phyloP scores from a whole-genome alignment of 352 stramenopile species.

The Phytophthora constricta region DNA sequence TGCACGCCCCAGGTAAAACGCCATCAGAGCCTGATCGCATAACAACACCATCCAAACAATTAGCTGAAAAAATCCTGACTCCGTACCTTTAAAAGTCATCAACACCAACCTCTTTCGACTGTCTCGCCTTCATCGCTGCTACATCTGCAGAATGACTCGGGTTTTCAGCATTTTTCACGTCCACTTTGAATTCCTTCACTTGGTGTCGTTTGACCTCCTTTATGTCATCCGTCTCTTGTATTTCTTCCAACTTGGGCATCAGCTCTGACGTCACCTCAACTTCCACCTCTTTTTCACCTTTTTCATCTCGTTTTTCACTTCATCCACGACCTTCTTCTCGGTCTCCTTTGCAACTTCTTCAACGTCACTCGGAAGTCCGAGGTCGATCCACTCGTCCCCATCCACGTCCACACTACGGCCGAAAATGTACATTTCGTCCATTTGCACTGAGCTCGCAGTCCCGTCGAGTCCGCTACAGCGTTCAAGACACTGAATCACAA shows the following conservation, averaged over 20 bases:
- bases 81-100: neutral
- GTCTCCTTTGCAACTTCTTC: neutral
- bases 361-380: conserved; percentile 21
- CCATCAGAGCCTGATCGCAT: conserved; percentile 42
- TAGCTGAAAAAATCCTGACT: neutral
- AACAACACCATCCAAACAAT: neutral
- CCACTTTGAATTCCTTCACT: neutral
- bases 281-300: neutral
- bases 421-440: conserved; percentile 25
- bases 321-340: neutral
- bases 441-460: too few species aligned
- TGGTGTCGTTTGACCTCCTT: neutral
- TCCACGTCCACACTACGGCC: conserved; percentile 35
- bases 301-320: neutral
- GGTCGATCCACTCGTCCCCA: conserved; percentile 56
- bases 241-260: neutral
- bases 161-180: neutral
- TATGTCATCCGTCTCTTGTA: neutral
- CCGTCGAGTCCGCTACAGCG: too few species aligned
- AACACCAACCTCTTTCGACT: conserved; percentile 2
- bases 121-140: conserved; percentile 1
- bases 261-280: neutral
- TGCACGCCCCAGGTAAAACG: conserved; percentile 62
- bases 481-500: too few species aligned
- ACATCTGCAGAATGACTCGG: too few species aligned